Base-by-base conservation (phyloP, 2,329 filamentous ascomycete genomes). In the Colletotrichum caudatum region DNA sequence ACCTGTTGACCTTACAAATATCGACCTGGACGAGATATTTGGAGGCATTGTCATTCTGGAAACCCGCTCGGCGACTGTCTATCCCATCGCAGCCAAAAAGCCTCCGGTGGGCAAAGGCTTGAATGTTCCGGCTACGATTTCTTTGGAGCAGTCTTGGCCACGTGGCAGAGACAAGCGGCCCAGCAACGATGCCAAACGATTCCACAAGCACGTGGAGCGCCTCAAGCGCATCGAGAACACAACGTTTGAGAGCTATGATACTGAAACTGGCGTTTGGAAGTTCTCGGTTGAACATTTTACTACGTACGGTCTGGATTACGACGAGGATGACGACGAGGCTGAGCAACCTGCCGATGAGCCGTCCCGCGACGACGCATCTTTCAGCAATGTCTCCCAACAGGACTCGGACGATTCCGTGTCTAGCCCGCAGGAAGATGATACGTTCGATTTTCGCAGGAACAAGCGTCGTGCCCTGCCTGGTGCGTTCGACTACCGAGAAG, bases 271-370 rank as follows among this genome's bases (percentile, higher is more conserved):
- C 64, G 88, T 93, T 58, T 99, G 97, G 97, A 89, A 89, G 18
- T 99, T 99, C 84, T 90, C 86, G 12, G 96, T 99, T n/a, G 91
- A 95, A 77, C 96, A 99, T 81, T 99, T 97, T 81, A 98, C 95
- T 1, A 97, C 94, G 1, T 99, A 99, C 78, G 95, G 93, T 51
- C 87, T 98, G 65, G 92, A 95, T 74, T 94, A 93, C 51, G 93
- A 94, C 56, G 92, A 94, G 37, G 91, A 93, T 62, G 87, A 91
- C 58, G 85, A 85, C 9, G 89, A 89, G 76, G 85, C 86, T 73
- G 82, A 70, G n/a, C 58, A 68, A 64, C 37, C 29, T 26, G 39
- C 37, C 14, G 39, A 39, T 29, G 46, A 46, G 16, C 44, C 46
- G 23, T 23, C 51, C 53, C 51, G 26, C 20, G 58, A 65, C 5